Percentiles rank a stretch among this genome's conserved stretches.
These are phyloP conservation scores for Mycena haematopus DNA, from an alignment of 768 basidiomycete species.

Conservation along the genomic window DNA sequence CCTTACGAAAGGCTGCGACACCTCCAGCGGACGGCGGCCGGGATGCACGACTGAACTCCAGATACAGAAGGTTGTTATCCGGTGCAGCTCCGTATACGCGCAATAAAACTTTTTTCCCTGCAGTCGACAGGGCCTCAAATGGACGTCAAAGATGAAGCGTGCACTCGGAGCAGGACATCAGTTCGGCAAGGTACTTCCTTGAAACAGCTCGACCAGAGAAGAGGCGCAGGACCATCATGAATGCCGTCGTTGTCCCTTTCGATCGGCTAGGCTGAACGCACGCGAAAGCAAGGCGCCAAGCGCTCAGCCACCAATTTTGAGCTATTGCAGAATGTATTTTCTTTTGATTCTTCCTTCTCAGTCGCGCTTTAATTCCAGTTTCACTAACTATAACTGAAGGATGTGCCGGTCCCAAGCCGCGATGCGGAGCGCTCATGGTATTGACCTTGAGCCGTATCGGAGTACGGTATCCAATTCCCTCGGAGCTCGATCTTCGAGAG, in stretches of 20 bases:
- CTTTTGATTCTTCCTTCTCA: not conserved
- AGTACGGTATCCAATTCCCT: no score
- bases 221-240: constrained; percentile 7
- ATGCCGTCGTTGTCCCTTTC: constrained; percentile 4
- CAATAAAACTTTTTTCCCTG: no score
- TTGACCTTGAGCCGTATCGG: constrained; percentile 35
- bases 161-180: no score
- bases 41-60: no score
- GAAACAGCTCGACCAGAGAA: constrained; percentile 7
- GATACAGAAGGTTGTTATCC: no score
- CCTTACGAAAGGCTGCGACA: no score
- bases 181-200: no score
- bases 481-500: constrained; percentile 35
- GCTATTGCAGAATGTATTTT: constrained; percentile 11
- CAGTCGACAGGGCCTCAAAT: no score
- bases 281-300: constrained; percentile 7
- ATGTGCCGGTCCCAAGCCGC: constrained; percentile 5
- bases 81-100: no score
- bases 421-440: constrained; percentile 28
- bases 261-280: not conserved
- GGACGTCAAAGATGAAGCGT: no score
- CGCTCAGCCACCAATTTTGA: constrained; percentile 2
- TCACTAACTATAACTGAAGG: constrained; percentile 30
- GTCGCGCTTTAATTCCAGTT: not conserved
- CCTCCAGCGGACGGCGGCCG: no score